Evolutionary conservation across 176 grass and related monocot species (phyloP).

Genomic region (Panicum miliaceum): DNA sequence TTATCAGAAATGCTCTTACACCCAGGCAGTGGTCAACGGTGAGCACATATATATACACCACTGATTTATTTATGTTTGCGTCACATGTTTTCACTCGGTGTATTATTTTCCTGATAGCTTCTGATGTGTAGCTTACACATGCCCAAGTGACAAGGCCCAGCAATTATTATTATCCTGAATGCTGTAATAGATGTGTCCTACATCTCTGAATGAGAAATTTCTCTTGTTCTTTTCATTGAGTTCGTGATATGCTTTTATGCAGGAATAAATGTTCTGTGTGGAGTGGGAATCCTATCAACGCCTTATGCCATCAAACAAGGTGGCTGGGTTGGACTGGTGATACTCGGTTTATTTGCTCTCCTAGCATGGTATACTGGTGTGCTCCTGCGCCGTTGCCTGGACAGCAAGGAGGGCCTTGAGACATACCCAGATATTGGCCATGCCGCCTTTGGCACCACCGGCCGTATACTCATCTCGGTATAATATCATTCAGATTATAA

Average conservation of each 20-base stretch:
- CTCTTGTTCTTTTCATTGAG: background rate
- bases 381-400: slow-evolving; percentile 80
- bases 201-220: background rate
- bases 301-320: slow-evolving; percentile 88
- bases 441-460: slow-evolving; percentile 80
- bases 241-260: background rate
- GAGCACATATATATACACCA: background rate
- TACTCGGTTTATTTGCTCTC: slow-evolving; percentile 69
- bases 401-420: slow-evolving; percentile 74
- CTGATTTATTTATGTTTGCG: background rate
- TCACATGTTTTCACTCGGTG: background rate
- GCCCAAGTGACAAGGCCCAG: no score
- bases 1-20: slow-evolving; percentile 56
- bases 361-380: slow-evolving; percentile 84
- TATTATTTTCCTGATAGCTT: no score
- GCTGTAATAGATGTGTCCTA: background rate
- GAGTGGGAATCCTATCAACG: slow-evolving; percentile 89
- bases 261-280: slow-evolving; percentile 94
- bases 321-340: slow-evolving; percentile 69
- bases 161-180: background rate
- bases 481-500: background rate
- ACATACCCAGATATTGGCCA: slow-evolving; percentile 96
- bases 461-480: slow-evolving; percentile 85
- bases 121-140: no score
- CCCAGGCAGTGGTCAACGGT: slow-evolving; percentile 78